Evolutionary conservation across 2,329 filamentous ascomycete genomes (phyloP), one percentile per base, ranked within the genome.

Genomic region (Clonostachys rhizophaga): DNA sequence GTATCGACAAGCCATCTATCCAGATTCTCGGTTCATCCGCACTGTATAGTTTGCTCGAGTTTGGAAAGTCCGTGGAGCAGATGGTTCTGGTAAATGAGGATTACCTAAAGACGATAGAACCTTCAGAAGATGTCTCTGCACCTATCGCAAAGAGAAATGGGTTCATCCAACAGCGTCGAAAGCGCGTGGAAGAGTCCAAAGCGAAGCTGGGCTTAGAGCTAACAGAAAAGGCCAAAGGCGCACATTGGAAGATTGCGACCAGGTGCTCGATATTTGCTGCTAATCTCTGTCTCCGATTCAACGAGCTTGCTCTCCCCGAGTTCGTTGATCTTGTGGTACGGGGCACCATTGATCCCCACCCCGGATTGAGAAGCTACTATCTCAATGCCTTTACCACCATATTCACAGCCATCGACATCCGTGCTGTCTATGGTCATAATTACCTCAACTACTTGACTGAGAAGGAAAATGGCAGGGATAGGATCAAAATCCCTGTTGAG

Each of bases 211-310:
- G 91, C 0, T 72, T 89, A 47, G 91, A 97, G 62, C 75, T 99
- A 34, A 86, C 91, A 5, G 81, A 87, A 49, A 71, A 86, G 50
- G 88, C 90, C 2, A 84, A 83, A 57, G 81, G 81, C 4, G 89
- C 91, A 1, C 95, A 99, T 61, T 99, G 94, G 94, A 97, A 96
- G 72, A 91, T 96, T 56, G 92, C 92, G 6, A 90, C 84, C 44
- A 80, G 92, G 30, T 95, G 91, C 48, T 88, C 89, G 10, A 87
- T 95, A 35, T 94, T 99, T 62, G 89, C 95, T 5, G 83, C 92
- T 48, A 95, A 94, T 50, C 78, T 96, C 52, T 92, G 90, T 48
- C 81, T 96, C 52, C 85, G 94, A n/a, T 96, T 97, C 57, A 87
- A 96, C 54, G 87, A 83, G 16, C 81, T 99, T 51, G 90, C 90